A percentile compares a stretch with the other conserved stretches of the same genome.
Conservation (phyloP, 2,329 filamentous ascomycete genomes). For the Fusarium avenaceum region DNA sequence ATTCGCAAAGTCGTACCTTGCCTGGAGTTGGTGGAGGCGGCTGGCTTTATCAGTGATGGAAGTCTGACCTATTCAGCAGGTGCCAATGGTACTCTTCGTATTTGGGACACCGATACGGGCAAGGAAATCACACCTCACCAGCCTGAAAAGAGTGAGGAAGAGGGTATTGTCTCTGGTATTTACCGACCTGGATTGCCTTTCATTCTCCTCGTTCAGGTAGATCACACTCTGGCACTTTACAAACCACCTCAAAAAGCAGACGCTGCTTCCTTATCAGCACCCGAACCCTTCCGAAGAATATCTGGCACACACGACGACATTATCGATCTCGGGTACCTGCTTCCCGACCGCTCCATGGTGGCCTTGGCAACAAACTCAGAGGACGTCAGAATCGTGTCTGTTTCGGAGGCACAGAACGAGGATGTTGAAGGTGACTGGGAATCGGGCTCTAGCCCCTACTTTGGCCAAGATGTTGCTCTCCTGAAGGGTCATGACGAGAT, state of each 20-base stretch:
- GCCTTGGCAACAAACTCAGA: slow-evolving; percentile 96
- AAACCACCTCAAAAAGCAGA: slow-evolving; percentile 59
- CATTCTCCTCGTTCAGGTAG: slow-evolving; percentile 85
- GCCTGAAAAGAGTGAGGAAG: slow-evolving; percentile 68
- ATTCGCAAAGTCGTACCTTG: slow-evolving; percentile 83
- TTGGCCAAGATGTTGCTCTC: slow-evolving; percentile 88
- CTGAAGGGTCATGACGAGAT: slow-evolving; percentile 95
- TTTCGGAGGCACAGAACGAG: slow-evolving; percentile 59
- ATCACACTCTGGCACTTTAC: slow-evolving; percentile 88
- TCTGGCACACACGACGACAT: slow-evolving; percentile 98
- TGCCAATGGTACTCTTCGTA: slow-evolving; percentile 82
- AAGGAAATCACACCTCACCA: slow-evolving; percentile 85
- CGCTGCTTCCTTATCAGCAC: slow-evolving; percentile 54
- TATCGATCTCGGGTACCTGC: slow-evolving; percentile 90
- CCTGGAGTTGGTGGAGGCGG: slow-evolving; percentile 86
- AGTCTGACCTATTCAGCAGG: slow-evolving; percentile 85
- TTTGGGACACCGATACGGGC: slow-evolving; percentile 85
- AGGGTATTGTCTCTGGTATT: slow-evolving; percentile 79
- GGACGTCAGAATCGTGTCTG: slow-evolving; percentile 87
- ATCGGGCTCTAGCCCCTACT: slow-evolving; percentile 67
- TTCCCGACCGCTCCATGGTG: slow-evolving; percentile 82
- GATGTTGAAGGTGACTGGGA: slow-evolving; percentile 42
- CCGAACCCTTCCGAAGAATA: slow-evolving; percentile 78
- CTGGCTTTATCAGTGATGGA: slow-evolving; percentile 81
- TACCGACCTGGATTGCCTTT: slow-evolving; percentile 75